Evolutionary conservation across 2,329 filamentous ascomycete species (phyloP).

Genomic region (Fusarium musae): DNA sequence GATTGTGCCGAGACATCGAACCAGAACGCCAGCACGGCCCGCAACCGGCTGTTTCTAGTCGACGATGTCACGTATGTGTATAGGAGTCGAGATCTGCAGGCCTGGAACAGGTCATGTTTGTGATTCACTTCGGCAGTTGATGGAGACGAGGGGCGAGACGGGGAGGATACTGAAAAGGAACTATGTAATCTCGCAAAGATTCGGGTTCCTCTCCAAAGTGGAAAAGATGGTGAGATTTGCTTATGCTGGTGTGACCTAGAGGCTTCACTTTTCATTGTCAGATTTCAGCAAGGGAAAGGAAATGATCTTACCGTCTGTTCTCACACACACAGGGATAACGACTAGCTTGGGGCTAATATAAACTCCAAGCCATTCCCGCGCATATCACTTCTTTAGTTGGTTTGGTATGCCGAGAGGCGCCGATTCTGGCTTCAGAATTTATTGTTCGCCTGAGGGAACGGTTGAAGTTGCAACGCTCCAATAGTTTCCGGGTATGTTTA

Average conservation of each 20-base stretch:
- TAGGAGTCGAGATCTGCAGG: neutral
- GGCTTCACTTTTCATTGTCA: neutral
- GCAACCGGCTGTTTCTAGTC: neutral
- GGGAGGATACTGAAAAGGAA: neutral
- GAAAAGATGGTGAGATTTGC: neutral
- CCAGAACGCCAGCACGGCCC: neutral
- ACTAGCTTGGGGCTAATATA: neutral
- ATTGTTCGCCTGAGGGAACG: neutral
- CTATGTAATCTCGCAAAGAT: neutral
- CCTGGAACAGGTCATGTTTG: neutral
- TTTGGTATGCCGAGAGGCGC: neutral
- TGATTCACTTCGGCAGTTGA: neutral
- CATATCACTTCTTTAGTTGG: neutral
- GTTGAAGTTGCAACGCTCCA: neutral
- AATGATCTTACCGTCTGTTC: neutral
- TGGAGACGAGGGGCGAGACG: neutral
- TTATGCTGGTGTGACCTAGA: neutral
- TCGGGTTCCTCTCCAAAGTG: neutral
- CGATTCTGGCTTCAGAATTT: neutral
- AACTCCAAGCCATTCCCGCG: neutral
- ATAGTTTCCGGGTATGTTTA: neutral
- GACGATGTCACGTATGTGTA: neutral
- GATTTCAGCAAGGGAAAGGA: neutral
- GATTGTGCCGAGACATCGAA: neutral
- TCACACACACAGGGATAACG: neutral